Evolutionary conservation across 2,329 filamentous ascomycete species (phyloP).

Genomic region (Pezicula radicicola): DNA sequence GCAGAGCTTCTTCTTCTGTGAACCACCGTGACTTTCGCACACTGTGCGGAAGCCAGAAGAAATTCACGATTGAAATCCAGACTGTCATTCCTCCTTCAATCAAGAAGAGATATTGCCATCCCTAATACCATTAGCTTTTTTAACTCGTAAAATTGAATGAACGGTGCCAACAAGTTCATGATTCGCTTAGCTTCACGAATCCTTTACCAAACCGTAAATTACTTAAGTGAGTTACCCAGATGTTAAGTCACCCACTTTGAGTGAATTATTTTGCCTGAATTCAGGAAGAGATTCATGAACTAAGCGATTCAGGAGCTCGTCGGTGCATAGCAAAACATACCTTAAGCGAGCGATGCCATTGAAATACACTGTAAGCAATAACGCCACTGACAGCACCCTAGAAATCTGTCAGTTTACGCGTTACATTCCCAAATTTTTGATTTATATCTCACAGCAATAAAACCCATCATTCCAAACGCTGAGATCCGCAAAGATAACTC

Average conservation of each 20-base stretch:
- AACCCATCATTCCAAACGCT: slow-evolving; percentile 6
- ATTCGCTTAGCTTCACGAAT: no score
- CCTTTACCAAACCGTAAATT: no score
- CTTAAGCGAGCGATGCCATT: slow-evolving; percentile 27
- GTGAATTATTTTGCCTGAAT: no score
- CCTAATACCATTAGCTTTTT: slow-evolving; percentile 7
- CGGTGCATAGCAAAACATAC: not conserved
- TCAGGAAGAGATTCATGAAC: no score
- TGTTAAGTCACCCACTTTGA: no score
- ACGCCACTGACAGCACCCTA: slow-evolving; percentile 53
- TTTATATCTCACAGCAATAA: not conserved
- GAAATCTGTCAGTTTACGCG: slow-evolving; percentile 40
- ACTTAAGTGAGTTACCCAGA: no score
- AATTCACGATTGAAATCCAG: slow-evolving; percentile 32
- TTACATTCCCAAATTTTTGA: not conserved
- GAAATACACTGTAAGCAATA: slow-evolving; percentile 31
- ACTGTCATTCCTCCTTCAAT: slow-evolving; percentile 40
- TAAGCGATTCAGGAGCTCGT: no score
- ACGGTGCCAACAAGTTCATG: not conserved
- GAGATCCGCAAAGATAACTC: slow-evolving; percentile 11
- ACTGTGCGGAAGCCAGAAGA: slow-evolving; percentile 34
- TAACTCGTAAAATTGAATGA: no score
- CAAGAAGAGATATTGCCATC: slow-evolving; percentile 44
- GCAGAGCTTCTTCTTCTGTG: slow-evolving; percentile 2
- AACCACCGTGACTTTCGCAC: slow-evolving; percentile 4